Percentiles rank a stretch among this genome's conserved stretches.
phyloP scores from a whole-genome alignment of 2,329 filamentous ascomycete genomes.

The Stagonosporopsis tanaceti region DNA sequence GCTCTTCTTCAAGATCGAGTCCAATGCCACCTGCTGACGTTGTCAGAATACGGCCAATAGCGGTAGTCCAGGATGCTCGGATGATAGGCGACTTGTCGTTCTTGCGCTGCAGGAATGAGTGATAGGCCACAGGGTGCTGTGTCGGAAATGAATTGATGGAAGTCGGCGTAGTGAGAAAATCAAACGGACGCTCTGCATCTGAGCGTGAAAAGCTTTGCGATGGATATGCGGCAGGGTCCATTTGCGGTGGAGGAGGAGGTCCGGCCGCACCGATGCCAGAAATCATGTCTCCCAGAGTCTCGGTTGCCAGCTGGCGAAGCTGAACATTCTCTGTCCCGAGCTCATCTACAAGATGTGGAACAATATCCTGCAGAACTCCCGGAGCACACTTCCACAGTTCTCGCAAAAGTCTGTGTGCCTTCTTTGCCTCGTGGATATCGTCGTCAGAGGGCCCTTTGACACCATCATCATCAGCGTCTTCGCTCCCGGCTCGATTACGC shows the following conservation, averaged over 20 bases:
- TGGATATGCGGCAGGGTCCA: conserved; percentile 89
- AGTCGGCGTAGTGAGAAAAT: conserved; percentile 79
- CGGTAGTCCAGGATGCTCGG: conserved; percentile 84
- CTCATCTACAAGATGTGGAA: conserved; percentile 92
- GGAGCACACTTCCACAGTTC: conserved; percentile 95
- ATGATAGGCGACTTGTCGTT: conserved; percentile 88
- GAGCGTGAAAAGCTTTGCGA: conserved; percentile 65
- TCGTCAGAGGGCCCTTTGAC: conserved; percentile 75
- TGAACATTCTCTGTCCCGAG: conserved; percentile 88
- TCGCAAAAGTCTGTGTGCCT: conserved; percentile 86
- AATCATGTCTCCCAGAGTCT: conserved; percentile 94
- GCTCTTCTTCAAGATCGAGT: conserved; percentile 82
- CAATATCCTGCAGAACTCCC: conserved; percentile 86
- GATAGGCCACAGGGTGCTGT: conserved; percentile 78
- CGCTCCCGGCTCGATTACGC: conserved; percentile 41
- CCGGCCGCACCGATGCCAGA: conserved; percentile 92
- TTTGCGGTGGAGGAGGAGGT: conserved; percentile 72
- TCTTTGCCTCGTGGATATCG: conserved; percentile 85
- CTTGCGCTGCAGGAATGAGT: conserved; percentile 82
- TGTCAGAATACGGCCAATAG: conserved; percentile 83
- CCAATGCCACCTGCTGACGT: conserved; percentile 92
- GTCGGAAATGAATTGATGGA: conserved; percentile 91
- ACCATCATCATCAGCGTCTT: conserved; percentile 55
- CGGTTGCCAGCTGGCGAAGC: conserved; percentile 85
- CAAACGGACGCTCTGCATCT: conserved; percentile 50